These are phyloP conservation scores for Trifolium dubium DNA, from an alignment of 306 rosid genomes.

Conservation along the genomic window DNA sequence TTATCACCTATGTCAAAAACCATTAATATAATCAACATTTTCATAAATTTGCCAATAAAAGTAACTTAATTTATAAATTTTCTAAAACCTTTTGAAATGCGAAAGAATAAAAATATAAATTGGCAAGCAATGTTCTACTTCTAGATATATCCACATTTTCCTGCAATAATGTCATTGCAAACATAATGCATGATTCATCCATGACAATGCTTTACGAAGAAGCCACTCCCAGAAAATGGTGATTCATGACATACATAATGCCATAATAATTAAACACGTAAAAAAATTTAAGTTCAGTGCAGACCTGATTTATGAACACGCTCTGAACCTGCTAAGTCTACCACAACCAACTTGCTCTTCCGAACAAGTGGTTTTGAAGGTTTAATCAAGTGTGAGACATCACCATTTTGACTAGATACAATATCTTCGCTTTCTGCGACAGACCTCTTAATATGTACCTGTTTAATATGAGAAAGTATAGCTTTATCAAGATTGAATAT, in stretches of 20 bases:
- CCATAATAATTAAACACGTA: conserved; percentile 14
- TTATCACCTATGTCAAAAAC: not conserved
- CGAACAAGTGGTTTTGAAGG: conserved; percentile 81
- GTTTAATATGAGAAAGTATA: conserved; percentile 49
- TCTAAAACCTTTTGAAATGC: not conserved
- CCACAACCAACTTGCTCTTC: conserved; percentile 92
- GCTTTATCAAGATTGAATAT: conserved; percentile 45
- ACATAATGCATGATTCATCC: conserved; percentile 26
- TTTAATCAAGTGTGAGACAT: conserved; percentile 69
- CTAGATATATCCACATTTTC: conserved; percentile 20
- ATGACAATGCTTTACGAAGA: conserved; percentile 28
- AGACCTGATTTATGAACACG: conserved; percentile 95
- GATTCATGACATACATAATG: conserved; percentile 27
- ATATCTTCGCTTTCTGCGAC: conserved; percentile 68
- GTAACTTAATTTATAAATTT: conserved; percentile 5
- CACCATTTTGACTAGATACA: conserved; percentile 68
- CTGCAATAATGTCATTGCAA: conserved; percentile 7
- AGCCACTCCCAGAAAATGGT: conserved; percentile 20
- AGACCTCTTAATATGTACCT: conserved; percentile 91
- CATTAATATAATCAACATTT: not conserved
- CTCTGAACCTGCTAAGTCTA: conserved; percentile 99
- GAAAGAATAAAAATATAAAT: conserved; percentile 1
- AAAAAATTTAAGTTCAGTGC: conserved; percentile 33
- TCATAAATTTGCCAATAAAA: not conserved
- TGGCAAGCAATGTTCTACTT: conserved; percentile 15